phyloP scores from a whole-genome alignment of 1,139 yeast genomes.

The Saccharomyces hybrid region DNA sequence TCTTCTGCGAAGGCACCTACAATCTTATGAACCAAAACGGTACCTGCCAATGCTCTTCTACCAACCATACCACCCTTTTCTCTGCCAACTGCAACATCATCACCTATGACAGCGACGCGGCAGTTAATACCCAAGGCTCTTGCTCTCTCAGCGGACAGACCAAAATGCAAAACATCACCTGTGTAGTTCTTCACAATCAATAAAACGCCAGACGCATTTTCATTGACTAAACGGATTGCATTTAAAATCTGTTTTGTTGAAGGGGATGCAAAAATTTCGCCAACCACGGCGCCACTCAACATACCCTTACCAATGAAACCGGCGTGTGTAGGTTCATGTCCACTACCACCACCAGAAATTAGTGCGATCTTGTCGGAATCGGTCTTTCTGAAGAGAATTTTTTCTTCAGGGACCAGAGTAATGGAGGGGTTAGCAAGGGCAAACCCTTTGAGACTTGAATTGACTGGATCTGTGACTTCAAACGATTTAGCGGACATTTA shows the following conservation, averaged over 20 bases:
- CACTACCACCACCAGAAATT: slow-evolving; percentile 90
- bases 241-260: slow-evolving; percentile 77
- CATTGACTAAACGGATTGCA: slow-evolving; percentile 42
- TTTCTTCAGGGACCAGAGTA: slow-evolving; percentile 55
- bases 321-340: slow-evolving; percentile 91
- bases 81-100: slow-evolving; percentile 88
- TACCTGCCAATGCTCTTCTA: slow-evolving; percentile 88
- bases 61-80: slow-evolving; percentile 86
- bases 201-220: slow-evolving; percentile 55
- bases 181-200: slow-evolving; percentile 85
- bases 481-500: slow-evolving; percentile 27
- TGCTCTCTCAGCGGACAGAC: slow-evolving; percentile 82
- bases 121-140: slow-evolving; percentile 65
- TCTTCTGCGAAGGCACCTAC: slow-evolving; percentile 65
- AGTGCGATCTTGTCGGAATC: slow-evolving; percentile 49
- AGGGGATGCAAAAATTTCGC: slow-evolving; percentile 86
- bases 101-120: slow-evolving; percentile 71
- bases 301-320: slow-evolving; percentile 83
- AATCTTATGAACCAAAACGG: slow-evolving; percentile 75
- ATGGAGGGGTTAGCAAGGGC: slow-evolving; percentile 62
- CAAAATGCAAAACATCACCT: slow-evolving; percentile 89
- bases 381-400: slow-evolving; percentile 49
- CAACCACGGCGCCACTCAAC: slow-evolving; percentile 82
- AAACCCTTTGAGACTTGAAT: slow-evolving; percentile 57
- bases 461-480: slow-evolving; percentile 49